phyloP scores from a whole-genome alignment of 2,329 filamentous ascomycete species.

The Cladophialophora carrionii region DNA sequence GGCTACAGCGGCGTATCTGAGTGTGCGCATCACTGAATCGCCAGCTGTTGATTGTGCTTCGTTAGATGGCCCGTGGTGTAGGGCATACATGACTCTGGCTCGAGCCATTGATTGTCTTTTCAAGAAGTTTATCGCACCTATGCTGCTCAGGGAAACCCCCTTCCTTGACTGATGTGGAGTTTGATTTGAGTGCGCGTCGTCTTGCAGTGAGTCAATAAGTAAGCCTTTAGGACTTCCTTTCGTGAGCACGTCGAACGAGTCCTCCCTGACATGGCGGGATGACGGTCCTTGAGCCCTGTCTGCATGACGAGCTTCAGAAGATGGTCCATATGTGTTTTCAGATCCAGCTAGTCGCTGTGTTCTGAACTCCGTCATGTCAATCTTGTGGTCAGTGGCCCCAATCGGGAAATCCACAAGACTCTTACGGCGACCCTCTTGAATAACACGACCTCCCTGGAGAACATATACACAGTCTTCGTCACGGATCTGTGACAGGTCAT shows the following conservation, averaged over 20 bases:
- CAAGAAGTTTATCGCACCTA: slow-evolving; percentile 21
- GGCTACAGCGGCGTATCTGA: not conserved
- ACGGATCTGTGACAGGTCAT: slow-evolving; percentile 77
- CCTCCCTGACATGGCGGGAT: slow-evolving; percentile 2
- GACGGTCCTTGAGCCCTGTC: not conserved
- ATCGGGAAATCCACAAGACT: slow-evolving; percentile 50
- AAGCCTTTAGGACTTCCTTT: not conserved
- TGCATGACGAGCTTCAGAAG: not conserved
- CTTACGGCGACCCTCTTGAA: slow-evolving; percentile 68
- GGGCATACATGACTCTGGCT: slow-evolving; percentile 24
- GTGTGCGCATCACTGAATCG: not conserved
- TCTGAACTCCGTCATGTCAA: not conserved
- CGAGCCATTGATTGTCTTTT: slow-evolving; percentile 29
- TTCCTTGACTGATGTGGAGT: slow-evolving; percentile 7
- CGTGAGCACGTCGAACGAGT: slow-evolving; percentile 21
- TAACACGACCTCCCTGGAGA: slow-evolving; percentile 69
- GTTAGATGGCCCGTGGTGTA: not conserved
- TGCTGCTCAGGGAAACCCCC: slow-evolving; percentile 5
- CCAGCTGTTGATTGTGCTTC: not conserved
- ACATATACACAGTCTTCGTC: slow-evolving; percentile 78
- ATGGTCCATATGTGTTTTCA: not conserved
- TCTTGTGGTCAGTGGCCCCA: not conserved
- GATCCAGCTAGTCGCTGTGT: not conserved
- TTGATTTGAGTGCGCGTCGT: not conserved
- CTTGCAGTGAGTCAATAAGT: not conserved